These are phyloP conservation scores for Phalaenopsis equestris DNA, from an alignment of 106 monocot genomes.

Conservation along the genomic window DNA sequence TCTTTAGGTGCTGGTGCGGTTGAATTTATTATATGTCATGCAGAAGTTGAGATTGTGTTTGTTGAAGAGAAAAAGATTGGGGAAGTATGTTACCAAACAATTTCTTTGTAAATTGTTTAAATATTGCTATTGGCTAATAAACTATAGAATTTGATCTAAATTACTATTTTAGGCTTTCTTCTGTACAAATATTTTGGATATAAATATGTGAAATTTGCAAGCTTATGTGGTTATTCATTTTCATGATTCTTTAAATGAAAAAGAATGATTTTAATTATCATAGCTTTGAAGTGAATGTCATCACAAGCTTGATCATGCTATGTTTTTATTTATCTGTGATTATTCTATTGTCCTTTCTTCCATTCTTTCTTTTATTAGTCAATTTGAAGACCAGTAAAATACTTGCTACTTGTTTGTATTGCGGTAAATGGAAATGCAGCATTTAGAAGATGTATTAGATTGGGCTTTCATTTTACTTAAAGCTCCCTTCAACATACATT, in stretches of 20 bases:
- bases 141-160: background rate
- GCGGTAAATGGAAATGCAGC: background rate
- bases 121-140: background rate
- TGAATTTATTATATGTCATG: constrained; percentile 86
- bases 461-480: background rate
- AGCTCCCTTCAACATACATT: background rate
- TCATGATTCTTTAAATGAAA: background rate
- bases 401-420: background rate
- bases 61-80: constrained; percentile 80
- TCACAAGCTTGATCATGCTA: background rate
- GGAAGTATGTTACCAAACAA: constrained; percentile 28
- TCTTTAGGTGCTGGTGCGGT: constrained; percentile 78
- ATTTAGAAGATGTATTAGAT: background rate
- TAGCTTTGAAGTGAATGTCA: background rate
- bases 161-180: background rate
- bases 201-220: background rate
- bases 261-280: background rate
- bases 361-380: background rate
- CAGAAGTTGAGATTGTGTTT: constrained; percentile 79
- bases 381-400: background rate
- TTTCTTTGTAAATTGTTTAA: background rate
- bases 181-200: background rate
- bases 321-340: background rate
- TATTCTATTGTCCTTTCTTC: background rate
- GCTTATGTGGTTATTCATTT: constrained; percentile 1